Percentiles rank a stretch among this genome's conserved stretches.
Conservation (phyloP, 1,139 yeast genomes). For the Blastobotrys proliferans region DNA sequence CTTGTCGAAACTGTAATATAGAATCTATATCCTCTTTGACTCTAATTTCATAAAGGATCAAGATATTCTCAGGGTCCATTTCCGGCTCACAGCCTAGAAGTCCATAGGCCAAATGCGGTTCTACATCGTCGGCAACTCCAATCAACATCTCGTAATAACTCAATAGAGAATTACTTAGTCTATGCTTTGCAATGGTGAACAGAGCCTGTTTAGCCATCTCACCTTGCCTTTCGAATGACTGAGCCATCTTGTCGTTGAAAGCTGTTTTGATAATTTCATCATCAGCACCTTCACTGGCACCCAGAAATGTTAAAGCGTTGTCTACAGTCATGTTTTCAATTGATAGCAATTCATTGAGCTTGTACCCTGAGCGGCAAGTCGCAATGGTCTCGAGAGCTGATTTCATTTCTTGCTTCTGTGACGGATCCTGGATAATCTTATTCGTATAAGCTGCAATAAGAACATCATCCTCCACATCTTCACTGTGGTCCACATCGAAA, state of each 20-base stretch:
- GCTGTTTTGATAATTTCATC: constrained; percentile 76
- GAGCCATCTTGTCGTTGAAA: constrained; percentile 42
- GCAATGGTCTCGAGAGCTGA: constrained; percentile 26
- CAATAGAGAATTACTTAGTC: constrained; percentile 44
- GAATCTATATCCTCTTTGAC: constrained; percentile 31
- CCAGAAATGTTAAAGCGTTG: constrained; percentile 58
- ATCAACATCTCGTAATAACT: constrained; percentile 25
- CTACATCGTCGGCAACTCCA: constrained; percentile 35
- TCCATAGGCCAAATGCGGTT: constrained; percentile 54
- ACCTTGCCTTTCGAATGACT: constrained; percentile 36
- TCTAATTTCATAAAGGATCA: constrained; percentile 32
- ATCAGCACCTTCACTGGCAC: constrained; percentile 62
- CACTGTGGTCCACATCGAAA: constrained; percentile 34
- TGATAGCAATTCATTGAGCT: constrained; percentile 44
- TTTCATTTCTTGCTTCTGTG: constrained; percentile 15
- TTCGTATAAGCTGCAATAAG: constrained; percentile 28
- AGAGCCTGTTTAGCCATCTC: constrained; percentile 43
- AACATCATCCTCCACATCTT: constrained; percentile 21
- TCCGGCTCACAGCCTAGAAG: constrained; percentile 33
- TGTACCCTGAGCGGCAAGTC: constrained; percentile 22
- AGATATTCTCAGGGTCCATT: constrained; percentile 29
- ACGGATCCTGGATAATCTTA: constrained; percentile 17
- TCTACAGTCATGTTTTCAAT: constrained; percentile 52
- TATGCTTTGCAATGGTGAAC: constrained; percentile 52
- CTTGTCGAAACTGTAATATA: constrained; percentile 32